Evolutionary conservation across 192 early-diverging fungal genomes (phyloP).

Genomic region (Paraglomus brasilianum): DNA sequence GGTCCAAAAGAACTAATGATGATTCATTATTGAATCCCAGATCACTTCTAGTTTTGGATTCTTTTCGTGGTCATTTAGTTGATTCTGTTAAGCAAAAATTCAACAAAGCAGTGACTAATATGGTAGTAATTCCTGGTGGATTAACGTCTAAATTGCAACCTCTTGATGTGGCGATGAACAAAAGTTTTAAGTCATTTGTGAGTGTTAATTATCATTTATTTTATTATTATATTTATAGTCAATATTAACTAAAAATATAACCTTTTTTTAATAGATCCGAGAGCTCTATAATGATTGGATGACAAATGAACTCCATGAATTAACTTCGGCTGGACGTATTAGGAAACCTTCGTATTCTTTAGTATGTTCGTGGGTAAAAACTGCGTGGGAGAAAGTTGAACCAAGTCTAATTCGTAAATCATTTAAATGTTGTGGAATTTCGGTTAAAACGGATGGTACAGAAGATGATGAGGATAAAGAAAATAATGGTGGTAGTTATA

Average conservation of each 20-base stretch:
- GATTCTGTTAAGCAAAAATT: not conserved
- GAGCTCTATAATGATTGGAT: constrained; percentile 4
- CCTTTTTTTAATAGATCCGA: not conserved
- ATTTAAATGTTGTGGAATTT: constrained; percentile 24
- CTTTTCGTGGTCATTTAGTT: constrained; percentile 10
- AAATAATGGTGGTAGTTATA: too few species aligned
- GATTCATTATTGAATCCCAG: not conserved
- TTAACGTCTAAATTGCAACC: constrained; percentile 9
- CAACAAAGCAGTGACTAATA: constrained; percentile 1
- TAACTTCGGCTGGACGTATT: not conserved
- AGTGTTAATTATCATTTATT: not conserved
- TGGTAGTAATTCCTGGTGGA: constrained; percentile 1
- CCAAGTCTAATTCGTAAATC: not conserved
- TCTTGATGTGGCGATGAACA: constrained; percentile 5
- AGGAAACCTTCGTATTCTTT: not conserved
- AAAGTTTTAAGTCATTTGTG: constrained; percentile 4
- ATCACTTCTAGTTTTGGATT: constrained; percentile 9
- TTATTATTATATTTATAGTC: not conserved
- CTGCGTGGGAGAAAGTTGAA: not conserved
- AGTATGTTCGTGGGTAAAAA: constrained; percentile 2
- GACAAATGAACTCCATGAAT: not conserved
- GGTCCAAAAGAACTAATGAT: not conserved
- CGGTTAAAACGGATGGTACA: not conserved
- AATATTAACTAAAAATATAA: not conserved
- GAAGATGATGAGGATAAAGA: too few species aligned